Evolutionary conservation across 2,329 filamentous ascomycete genomes (phyloP), one percentile per base, ranked within the genome.

Genomic region (Ascochyta viciae-villosae): DNA sequence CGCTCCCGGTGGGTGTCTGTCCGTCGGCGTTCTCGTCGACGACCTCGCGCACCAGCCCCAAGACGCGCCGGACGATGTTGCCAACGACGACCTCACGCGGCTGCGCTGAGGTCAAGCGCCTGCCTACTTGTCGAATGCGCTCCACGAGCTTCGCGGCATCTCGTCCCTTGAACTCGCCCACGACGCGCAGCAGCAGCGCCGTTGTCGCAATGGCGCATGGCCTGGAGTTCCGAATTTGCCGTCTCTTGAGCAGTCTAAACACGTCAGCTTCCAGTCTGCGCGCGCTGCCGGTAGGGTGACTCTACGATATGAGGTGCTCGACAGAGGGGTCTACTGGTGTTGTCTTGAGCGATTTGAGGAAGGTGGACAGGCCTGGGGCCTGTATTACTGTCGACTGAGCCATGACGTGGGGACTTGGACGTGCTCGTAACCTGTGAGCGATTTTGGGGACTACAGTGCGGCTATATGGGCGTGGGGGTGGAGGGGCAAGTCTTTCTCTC

Each of bases 201-300:
- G 93, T 91, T 3, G 94, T 98, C 58, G 93, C 93, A 56, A 95
- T 87, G 54, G 95, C 95, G 78, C 93, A 97, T 75, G 90, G 87
- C 75, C 95, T 87, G 42, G 93, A 91, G 63, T 91, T 91, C 59
- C 86, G 87, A 70, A 99, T 96, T 74, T 98, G 94, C 67, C 93
- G 85, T 74, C 93, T 85, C 77, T 96, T 97, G 63, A 99, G 85
- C 19, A 97, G 87, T 48, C 91, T 95, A 66, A 12, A 66, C 35
- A 16, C 10, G 15, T 50, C 15, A 56, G 49, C 27, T 44, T n/a
- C 29, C 7, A 51, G 58, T 35, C 29, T 16, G 37, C 23, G 24
- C 22, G 29, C 26, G 12, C 6, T 37, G 31, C 40, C 19, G 35
- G 42, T 27, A 26, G 13, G 43, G 53, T 23, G 26, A 58, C 78